Evolutionary conservation across 2,329 filamentous ascomycete genomes (phyloP).

Genomic region (Aspergillus puulaauensis): DNA sequence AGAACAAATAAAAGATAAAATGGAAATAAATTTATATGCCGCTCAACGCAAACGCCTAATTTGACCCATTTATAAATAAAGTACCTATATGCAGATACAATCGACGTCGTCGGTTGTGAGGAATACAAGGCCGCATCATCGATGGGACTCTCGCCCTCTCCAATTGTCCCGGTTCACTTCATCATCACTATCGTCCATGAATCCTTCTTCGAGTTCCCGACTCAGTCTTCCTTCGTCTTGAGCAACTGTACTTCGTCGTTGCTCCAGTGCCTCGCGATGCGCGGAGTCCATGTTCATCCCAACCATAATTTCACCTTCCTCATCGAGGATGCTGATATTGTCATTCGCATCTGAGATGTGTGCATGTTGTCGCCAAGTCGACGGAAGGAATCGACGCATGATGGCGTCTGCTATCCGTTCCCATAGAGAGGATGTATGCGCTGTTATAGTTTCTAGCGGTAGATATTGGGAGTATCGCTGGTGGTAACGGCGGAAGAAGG

Average conservation of each 20-base stretch:
- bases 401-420: slow-evolving; percentile 43
- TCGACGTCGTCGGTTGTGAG: background rate
- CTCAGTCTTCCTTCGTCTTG: slow-evolving; percentile 61
- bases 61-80: background rate
- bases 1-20: background rate
- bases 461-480: slow-evolving; percentile 73
- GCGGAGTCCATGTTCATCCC: slow-evolving; percentile 55
- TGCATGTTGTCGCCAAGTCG: slow-evolving; percentile 48
- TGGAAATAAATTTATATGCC: background rate
- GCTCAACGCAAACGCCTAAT: background rate
- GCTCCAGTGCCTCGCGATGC: slow-evolving; percentile 44
- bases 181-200: slow-evolving; percentile 71
- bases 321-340: slow-evolving; percentile 63
- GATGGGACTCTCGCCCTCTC: slow-evolving; percentile 28
- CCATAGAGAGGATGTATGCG: slow-evolving; percentile 56
- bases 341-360: slow-evolving; percentile 46
- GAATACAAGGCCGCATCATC: slow-evolving; percentile 13
- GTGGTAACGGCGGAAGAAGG: slow-evolving; percentile 68
- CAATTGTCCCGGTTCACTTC: slow-evolving; percentile 36
- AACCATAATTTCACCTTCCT: slow-evolving; percentile 59
- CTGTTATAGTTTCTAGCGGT: slow-evolving; percentile 58
- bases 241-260: slow-evolving; percentile 43
- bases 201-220: slow-evolving; percentile 75
- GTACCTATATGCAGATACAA: background rate
- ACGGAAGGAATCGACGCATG: slow-evolving; percentile 46